Evolutionary conservation across 2,329 filamentous ascomycete genomes (phyloP).

Genomic region (Talaromyces sp.): DNA sequence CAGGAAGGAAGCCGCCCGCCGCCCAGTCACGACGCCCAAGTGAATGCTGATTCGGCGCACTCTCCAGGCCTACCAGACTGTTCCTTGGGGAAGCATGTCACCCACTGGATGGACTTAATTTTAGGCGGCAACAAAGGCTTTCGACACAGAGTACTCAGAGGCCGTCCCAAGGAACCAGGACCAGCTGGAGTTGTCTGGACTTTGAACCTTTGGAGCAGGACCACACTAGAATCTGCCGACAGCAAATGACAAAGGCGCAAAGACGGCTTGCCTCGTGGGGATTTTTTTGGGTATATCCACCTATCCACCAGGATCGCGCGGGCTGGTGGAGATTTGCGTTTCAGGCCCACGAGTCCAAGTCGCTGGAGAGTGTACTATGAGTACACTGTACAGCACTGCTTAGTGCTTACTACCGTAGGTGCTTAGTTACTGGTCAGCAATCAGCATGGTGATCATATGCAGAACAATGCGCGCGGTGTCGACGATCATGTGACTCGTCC

Average conservation of each 20-base stretch:
- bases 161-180: conserved; percentile 4
- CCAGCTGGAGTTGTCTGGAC: conserved; percentile 5
- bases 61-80: not conserved
- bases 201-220: not conserved
- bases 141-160: not conserved
- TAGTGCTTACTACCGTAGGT: too few species aligned
- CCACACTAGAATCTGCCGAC: not conserved
- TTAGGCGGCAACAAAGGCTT: conserved; percentile 9
- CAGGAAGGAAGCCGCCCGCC: not conserved
- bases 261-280: conserved; percentile 6
- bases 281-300: not conserved
- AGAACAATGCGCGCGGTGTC: not conserved
- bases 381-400: not conserved
- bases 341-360: too few species aligned
- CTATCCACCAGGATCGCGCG: conserved; percentile 6
- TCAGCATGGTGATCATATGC: not conserved
- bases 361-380: not conserved
- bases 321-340: conserved; percentile 2
- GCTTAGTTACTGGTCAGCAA: not conserved
- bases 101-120: conserved; percentile 1
- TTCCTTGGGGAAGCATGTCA: not conserved
- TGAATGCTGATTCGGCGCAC: not conserved
- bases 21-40: not conserved
- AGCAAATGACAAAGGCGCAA: conserved; percentile 1
- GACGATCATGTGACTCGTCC: conserved; percentile 3